Percentiles rank a stretch among this genome's conserved stretches.
These are phyloP conservation scores for Aspergillus pseudonomiae DNA, from an alignment of 2,329 filamentous ascomycete species.

Conservation along the genomic window DNA sequence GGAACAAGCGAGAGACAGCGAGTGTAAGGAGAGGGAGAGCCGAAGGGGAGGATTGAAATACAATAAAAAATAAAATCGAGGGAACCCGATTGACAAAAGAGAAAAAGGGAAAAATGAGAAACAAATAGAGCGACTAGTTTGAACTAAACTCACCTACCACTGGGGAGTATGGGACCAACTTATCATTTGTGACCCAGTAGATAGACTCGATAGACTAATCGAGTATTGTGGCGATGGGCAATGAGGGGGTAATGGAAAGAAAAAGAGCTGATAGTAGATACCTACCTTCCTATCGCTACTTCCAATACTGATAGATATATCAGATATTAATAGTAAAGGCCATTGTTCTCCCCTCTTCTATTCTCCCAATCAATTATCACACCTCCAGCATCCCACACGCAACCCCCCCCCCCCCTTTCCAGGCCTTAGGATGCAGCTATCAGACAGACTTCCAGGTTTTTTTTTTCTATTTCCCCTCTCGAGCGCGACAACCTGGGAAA, in stretches of 20 bases:
- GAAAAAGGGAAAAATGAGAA: conserved; percentile 8
- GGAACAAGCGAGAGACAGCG: conserved; percentile 11
- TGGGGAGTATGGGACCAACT: conserved; percentile 1
- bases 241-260: neutral
- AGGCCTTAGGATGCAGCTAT: neutral
- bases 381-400: neutral
- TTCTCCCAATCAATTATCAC: neutral
- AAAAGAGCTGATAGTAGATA: neutral
- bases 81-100: conserved; percentile 2
- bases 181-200: neutral
- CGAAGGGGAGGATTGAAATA: neutral
- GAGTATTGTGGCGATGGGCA: neutral
- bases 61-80: conserved; percentile 9
- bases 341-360: neutral
- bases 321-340: neutral
- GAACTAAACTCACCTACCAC: neutral
- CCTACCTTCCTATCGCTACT: neutral
- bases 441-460: conserved; percentile 3
- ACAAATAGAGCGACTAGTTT: conserved; percentile 1
- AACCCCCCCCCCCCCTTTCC: neutral
- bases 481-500: neutral
- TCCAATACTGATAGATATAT: neutral
- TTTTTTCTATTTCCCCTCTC: neutral
- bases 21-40: neutral
- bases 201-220: neutral